Evolutionary conservation across 2,329 filamentous ascomycete species (phyloP).

Genomic region (Truncatella angustata): DNA sequence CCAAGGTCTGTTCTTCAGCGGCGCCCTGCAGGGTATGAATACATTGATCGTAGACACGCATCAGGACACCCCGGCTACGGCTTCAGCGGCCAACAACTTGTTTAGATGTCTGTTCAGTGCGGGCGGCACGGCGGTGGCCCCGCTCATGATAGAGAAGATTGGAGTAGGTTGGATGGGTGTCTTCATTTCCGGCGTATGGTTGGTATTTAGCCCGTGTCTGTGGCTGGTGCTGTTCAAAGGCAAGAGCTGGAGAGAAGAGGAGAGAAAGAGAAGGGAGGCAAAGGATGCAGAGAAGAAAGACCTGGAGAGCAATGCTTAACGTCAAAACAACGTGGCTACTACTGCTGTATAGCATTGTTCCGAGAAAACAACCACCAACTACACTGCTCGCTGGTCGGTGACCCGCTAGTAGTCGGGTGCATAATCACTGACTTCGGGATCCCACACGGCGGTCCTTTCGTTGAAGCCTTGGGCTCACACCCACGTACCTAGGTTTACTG

Average conservation of each 20-base stretch:
- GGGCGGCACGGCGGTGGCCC: slow-evolving; percentile 21
- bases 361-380: no score
- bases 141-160: slow-evolving; percentile 19
- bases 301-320: not conserved
- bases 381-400: no score
- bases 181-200: slow-evolving; percentile 21
- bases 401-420: no score
- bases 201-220: slow-evolving; percentile 19
- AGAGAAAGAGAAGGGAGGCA: slow-evolving; percentile 2
- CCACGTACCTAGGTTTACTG: no score
- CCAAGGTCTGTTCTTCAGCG: slow-evolving; percentile 6
- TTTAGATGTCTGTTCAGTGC: slow-evolving; percentile 22
- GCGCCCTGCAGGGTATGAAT: slow-evolving; percentile 14
- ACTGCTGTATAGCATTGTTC: no score
- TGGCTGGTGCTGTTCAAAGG: slow-evolving; percentile 26
- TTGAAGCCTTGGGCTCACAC: no score
- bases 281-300: not conserved
- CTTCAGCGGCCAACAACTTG: slow-evolving; percentile 17
- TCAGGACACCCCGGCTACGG: slow-evolving; percentile 13
- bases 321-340: no score
- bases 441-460: no score
- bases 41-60: slow-evolving; percentile 15
- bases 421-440: no score
- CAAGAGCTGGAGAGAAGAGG: slow-evolving; percentile 18
- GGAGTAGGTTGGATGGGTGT: slow-evolving; percentile 7